Percentiles rank a stretch among this genome's conserved stretches.
Evolutionary conservation across 2,329 filamentous ascomycete species (phyloP).

Genomic region (Diaporthe aspalathi): DNA sequence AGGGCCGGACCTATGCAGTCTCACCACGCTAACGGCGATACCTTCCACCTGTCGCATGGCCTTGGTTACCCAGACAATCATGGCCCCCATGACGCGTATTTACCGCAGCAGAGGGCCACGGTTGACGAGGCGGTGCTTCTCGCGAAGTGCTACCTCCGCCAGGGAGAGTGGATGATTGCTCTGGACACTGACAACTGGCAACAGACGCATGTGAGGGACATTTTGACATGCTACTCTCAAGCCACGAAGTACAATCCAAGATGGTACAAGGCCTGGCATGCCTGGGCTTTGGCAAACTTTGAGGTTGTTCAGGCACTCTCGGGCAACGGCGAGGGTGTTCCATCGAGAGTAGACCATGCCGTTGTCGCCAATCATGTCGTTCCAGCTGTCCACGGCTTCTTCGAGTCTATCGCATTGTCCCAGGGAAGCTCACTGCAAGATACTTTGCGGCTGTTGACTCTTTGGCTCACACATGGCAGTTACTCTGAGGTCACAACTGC

Average conservation of each 20-base stretch:
- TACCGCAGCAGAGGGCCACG: constrained; percentile 63
- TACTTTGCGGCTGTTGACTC: constrained; percentile 87
- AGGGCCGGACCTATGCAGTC: constrained; percentile 59
- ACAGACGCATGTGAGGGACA: constrained; percentile 85
- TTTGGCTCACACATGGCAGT: constrained; percentile 97
- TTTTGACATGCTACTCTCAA: constrained; percentile 88
- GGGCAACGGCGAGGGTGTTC: constrained; percentile 69
- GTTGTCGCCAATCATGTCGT: constrained; percentile 89
- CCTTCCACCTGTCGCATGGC: constrained; percentile 56
- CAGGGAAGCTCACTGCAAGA: constrained; percentile 94
- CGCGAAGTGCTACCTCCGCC: constrained; percentile 94
- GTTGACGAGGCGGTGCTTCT: constrained; percentile 77
- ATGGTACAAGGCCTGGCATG: constrained; percentile 99
- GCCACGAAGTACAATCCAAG: constrained; percentile 94
- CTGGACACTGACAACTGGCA: constrained; percentile 91
- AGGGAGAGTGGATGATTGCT: constrained; percentile 94
- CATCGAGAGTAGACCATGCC: constrained; percentile 65
- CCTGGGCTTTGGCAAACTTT: constrained; percentile 98
- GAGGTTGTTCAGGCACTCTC: constrained; percentile 91
- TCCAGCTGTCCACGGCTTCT: constrained; percentile 94
- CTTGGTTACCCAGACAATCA: constrained; percentile 63
- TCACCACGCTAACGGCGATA: constrained; percentile 58
- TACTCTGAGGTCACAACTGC: constrained; percentile 87
- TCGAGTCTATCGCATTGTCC: constrained; percentile 94
- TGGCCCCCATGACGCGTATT: constrained; percentile 55